Evolutionary conservation across 1,284 basidiomycete genomes (phyloP).

Genomic region (Amylostereum chailletii): DNA sequence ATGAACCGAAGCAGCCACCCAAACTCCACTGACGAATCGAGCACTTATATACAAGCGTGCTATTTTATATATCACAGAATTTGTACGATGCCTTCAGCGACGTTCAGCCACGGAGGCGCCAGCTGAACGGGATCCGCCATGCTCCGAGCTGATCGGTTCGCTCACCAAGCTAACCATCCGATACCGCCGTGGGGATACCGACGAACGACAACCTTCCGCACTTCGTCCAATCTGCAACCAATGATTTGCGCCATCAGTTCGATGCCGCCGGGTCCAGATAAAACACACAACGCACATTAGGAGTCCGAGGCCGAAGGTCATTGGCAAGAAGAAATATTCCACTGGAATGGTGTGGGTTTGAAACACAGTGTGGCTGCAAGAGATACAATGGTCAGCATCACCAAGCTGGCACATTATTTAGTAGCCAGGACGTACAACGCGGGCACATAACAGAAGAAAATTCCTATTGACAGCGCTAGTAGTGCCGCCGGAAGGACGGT

Average conservation of each 20-base stretch:
- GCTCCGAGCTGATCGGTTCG: background rate
- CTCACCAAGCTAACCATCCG: conserved; percentile 30
- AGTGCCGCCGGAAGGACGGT: conserved; percentile 41
- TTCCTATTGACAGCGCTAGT: conserved; percentile 32
- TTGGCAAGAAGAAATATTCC: conserved; percentile 22
- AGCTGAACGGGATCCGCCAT: background rate
- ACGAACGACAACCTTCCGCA: conserved; percentile 27
- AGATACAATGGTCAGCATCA: conserved; percentile 6
- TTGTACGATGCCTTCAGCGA: no score
- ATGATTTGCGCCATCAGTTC: conserved; percentile 8
- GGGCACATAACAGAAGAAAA: conserved; percentile 48
- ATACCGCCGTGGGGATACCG: conserved; percentile 24
- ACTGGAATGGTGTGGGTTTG: conserved; percentile 1
- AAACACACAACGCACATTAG: background rate
- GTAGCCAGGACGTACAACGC: conserved; percentile 27
- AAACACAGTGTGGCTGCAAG: conserved; percentile 30
- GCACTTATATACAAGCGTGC: no score
- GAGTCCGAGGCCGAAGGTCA: conserved; percentile 17
- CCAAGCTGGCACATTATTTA: conserved; percentile 2
- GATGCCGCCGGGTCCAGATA: background rate
- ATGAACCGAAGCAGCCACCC: no score
- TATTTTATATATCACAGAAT: no score
- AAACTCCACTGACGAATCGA: no score
- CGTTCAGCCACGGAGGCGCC: background rate
- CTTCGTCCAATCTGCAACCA: conserved; percentile 27